phyloP scores from a whole-genome alignment of 805 yeast genomes.

The Suhomyces kilbournensis region DNA sequence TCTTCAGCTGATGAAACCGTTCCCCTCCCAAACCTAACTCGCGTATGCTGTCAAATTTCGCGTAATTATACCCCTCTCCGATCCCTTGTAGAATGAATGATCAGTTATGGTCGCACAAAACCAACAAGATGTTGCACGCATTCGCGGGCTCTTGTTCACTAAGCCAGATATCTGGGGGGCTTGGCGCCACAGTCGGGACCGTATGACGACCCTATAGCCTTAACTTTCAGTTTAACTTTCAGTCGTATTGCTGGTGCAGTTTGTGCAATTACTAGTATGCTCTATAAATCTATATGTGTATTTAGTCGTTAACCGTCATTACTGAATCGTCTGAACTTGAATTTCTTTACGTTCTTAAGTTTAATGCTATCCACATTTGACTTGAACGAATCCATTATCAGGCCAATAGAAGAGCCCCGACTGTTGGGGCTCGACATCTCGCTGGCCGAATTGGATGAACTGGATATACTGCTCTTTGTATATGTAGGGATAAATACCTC shows the following conservation, averaged over 20 bases:
- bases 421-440: conserved; percentile 6
- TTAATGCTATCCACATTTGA: conserved; percentile 21
- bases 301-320: conserved; percentile 13
- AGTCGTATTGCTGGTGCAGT: no score
- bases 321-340: conserved; percentile 29
- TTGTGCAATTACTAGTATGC: not conserved
- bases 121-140: not conserved
- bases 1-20: not conserved
- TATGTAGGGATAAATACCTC: not conserved
- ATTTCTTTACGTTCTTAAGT: conserved; percentile 28
- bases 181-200: not conserved
- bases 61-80: not conserved
- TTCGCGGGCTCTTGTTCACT: not conserved
- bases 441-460: conserved; percentile 5
- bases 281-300: conserved; percentile 2
- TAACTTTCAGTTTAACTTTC: no score
- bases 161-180: not conserved
- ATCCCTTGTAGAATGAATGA: not conserved
- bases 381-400: conserved; percentile 28
- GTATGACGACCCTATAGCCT: no score
- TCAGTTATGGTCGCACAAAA: not conserved
- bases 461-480: conserved; percentile 8
- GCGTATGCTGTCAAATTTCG: not conserved
- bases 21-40: not conserved
- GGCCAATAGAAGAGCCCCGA: conserved; percentile 33